Percentiles rank a stretch among this genome's conserved stretches.
Conservation (phyloP, 2,329 filamentous ascomycete genomes). For the Clarireedia monteithiana region DNA sequence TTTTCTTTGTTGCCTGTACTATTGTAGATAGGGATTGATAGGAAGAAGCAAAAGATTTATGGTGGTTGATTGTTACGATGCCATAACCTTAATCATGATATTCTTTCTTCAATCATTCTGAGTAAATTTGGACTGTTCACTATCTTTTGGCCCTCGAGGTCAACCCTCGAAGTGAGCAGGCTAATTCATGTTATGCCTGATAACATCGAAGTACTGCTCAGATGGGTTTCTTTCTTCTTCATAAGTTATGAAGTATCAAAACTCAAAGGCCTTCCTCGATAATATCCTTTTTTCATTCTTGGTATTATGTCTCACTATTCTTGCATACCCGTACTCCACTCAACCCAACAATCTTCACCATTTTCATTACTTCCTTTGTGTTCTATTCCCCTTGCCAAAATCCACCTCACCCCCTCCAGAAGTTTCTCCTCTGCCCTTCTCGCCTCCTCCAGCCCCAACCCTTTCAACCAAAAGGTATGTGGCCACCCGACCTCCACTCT, state of each 20-base stretch:
- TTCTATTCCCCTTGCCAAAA: slow-evolving; percentile 19
- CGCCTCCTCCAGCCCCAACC: slow-evolving; percentile 34
- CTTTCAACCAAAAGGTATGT: slow-evolving; percentile 46
- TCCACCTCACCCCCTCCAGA: slow-evolving; percentile 36
- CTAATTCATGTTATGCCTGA: too few relatives aligned
- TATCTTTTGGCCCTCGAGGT: neutral
- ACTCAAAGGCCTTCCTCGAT: too few relatives aligned
- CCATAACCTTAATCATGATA: slow-evolving; percentile 4
- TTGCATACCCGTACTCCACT: neutral
- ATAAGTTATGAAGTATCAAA: too few relatives aligned
- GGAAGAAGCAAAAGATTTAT: slow-evolving; percentile 13
- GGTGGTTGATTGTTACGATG: slow-evolving; percentile 10
- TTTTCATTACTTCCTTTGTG: neutral
- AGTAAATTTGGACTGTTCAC: neutral
- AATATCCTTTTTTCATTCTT: too few relatives aligned
- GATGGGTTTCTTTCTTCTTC: too few relatives aligned
- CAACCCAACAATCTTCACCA: neutral
- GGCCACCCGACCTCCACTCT: slow-evolving; percentile 40
- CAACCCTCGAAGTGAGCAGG: neutral
- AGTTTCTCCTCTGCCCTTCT: slow-evolving; percentile 36
- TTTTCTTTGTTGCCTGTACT: slow-evolving; percentile 54
- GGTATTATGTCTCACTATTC: neutral
- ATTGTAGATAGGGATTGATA: slow-evolving; percentile 51
- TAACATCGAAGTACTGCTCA: too few relatives aligned
- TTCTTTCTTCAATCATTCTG: neutral